Conservation (phyloP, 345 rosid genomes). For the Odontarrhena argentea region DNA sequence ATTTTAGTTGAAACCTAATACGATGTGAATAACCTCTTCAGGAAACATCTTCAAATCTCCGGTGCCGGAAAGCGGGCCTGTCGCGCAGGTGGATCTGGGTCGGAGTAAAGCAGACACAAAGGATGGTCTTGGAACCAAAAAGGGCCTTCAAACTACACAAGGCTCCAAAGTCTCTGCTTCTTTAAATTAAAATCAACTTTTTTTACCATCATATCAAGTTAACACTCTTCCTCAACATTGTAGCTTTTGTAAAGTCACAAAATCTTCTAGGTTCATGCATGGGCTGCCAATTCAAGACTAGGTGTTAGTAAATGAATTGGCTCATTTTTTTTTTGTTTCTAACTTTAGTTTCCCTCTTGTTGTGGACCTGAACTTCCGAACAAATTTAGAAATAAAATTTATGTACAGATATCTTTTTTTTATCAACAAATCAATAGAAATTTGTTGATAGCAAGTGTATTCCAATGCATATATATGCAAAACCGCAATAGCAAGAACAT, state of each 20-base stretch:
- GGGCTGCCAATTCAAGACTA: not conserved
- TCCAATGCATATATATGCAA: too few species aligned
- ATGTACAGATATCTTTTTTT: not conserved
- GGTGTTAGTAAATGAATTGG: not conserved
- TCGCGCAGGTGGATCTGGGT: constrained; percentile 22
- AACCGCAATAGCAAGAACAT: too few species aligned
- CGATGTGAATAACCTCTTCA: constrained; percentile 4
- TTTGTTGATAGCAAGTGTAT: not conserved
- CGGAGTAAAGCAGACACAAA: constrained; percentile 20
- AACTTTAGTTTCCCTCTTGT: not conserved
- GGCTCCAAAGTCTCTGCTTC: constrained; percentile 32
- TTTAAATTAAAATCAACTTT: constrained; percentile 13
- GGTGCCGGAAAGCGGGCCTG: not conserved
- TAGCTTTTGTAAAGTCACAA: not conserved
- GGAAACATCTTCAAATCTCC: constrained; percentile 26
- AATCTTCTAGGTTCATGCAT: too few species aligned
- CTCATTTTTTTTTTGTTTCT: not conserved
- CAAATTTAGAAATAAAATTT: not conserved
- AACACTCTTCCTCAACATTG: not conserved
- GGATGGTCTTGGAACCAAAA: constrained; percentile 28
- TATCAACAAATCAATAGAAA: not conserved
- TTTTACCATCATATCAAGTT: not conserved
- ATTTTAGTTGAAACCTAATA: not conserved
- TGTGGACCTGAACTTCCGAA: not conserved
- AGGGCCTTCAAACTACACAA: constrained; percentile 1